Percentiles rank a stretch among this genome's conserved stretches.
phyloP scores from a whole-genome alignment of 805 yeast genomes.

The Cyberlindnera subsufficiens region DNA sequence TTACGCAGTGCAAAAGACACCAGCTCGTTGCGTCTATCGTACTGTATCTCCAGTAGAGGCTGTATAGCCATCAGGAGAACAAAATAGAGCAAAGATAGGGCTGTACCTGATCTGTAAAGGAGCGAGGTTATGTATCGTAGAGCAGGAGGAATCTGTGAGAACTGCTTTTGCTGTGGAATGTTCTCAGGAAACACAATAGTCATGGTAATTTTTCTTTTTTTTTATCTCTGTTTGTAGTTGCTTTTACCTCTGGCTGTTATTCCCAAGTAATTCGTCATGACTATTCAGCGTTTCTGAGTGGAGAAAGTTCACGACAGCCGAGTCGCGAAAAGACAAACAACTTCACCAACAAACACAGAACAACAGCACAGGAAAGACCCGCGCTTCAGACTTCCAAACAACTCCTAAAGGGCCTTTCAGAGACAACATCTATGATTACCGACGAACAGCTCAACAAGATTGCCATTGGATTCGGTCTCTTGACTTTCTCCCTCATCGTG shows the following conservation, averaged over 20 bases:
- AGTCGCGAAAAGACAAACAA: no score
- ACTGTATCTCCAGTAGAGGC: constrained; percentile 35
- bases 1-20: constrained; percentile 23
- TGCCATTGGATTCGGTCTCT: constrained; percentile 68
- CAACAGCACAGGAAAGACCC: background rate
- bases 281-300: no score
- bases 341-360: no score
- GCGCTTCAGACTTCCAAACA: background rate
- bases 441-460: constrained; percentile 74
- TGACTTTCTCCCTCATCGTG: constrained; percentile 64
- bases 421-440: constrained; percentile 53
- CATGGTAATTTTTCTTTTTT: background rate
- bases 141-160: constrained; percentile 18
- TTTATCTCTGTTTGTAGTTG: background rate
- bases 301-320: no score
- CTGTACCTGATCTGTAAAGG: constrained; percentile 31
- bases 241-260: background rate
- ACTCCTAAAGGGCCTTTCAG: background rate
- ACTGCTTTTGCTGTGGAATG: constrained; percentile 4
- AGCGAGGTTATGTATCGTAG: constrained; percentile 21
- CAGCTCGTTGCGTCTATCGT: constrained; percentile 33
- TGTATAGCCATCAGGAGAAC: constrained; percentile 30
- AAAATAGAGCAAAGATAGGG: constrained; percentile 25
- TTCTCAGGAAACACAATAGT: constrained; percentile 20
- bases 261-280: no score